Percentiles rank a stretch among this genome's conserved stretches.
These are phyloP conservation scores for Aspergillus hancockii DNA, from an alignment of 495 filamentous ascomycete genomes.

Conservation along the genomic window DNA sequence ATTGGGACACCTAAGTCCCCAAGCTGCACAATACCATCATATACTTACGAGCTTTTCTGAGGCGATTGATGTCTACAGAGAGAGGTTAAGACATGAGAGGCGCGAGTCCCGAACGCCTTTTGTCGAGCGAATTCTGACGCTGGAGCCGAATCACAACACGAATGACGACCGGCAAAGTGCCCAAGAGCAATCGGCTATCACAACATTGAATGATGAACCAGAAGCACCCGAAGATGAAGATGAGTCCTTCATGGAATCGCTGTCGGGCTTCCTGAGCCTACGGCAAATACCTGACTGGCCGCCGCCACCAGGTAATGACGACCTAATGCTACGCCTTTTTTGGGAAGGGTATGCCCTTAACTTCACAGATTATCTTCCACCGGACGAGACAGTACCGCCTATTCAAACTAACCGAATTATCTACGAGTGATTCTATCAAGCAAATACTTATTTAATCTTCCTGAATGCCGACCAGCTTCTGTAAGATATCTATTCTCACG, in stretches of 20 bases:
- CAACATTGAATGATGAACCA: neutral
- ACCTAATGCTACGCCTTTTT: neutral
- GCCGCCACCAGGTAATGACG: neutral
- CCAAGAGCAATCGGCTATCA: neutral
- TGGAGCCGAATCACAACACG: neutral
- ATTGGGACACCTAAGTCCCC: slow-evolving; percentile 37
- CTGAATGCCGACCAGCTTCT: too few species aligned
- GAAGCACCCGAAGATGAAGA: neutral
- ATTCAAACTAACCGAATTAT: neutral
- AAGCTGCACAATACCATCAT: slow-evolving; percentile 42
- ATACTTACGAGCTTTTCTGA: slow-evolving; percentile 35
- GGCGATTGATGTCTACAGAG: slow-evolving; percentile 36
- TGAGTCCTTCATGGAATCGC: neutral
- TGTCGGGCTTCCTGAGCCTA: neutral
- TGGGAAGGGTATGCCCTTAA: slow-evolving; percentile 5
- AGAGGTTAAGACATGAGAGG: slow-evolving; percentile 24
- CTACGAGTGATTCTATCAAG: too few species aligned
- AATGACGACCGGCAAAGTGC: neutral
- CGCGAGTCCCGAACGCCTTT: neutral
- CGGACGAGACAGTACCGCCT: neutral
- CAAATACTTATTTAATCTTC: too few species aligned
- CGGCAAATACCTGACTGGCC: neutral
- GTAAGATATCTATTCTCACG: too few species aligned
- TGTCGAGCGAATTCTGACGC: neutral
- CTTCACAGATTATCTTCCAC: neutral